These are phyloP conservation scores for Trametes meyenii DNA, from an alignment of 768 basidiomycete genomes.

Conservation along the genomic window DNA sequence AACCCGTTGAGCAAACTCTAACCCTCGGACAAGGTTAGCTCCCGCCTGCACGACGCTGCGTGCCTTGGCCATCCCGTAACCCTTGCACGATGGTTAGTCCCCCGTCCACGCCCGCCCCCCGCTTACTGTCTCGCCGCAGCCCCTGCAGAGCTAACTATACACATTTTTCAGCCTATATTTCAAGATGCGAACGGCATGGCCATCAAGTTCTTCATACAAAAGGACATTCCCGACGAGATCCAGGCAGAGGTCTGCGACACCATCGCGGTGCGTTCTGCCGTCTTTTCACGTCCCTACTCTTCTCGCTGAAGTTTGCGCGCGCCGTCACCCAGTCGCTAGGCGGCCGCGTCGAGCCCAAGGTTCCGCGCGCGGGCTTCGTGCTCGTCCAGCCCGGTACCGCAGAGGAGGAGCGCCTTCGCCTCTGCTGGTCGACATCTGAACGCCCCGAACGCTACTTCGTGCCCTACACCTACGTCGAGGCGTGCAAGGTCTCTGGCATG, in stretches of 20 bases:
- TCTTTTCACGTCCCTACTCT: neutral
- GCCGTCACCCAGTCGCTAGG: conserved; percentile 57
- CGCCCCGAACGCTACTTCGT: conserved; percentile 79
- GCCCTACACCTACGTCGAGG: conserved; percentile 79
- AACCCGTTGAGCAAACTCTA: conserved; percentile 30
- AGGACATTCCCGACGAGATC: conserved; percentile 67
- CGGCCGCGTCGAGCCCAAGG: conserved; percentile 76
- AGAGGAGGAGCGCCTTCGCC: conserved; percentile 74
- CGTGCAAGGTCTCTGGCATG: conserved; percentile 80
- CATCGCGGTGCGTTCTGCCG: conserved; percentile 55
- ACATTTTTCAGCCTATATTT: conserved; percentile 60
- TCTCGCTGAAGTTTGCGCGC: conserved; percentile 9
- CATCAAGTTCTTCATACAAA: conserved; percentile 85
- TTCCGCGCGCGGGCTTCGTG: conserved; percentile 76
- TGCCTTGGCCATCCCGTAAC: neutral
- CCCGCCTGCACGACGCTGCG: conserved; percentile 1
- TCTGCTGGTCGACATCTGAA: conserved; percentile 71
- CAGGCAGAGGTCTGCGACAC: conserved; percentile 75
- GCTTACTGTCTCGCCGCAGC: neutral
- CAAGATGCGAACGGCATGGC: conserved; percentile 68
- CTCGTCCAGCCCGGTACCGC: conserved; percentile 67
- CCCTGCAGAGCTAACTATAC: neutral
- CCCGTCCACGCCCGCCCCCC: neutral
- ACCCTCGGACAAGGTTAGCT: conserved; percentile 30
- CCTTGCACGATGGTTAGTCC: conserved; percentile 24